Conservation (phyloP, 768 basidiomycete species). For the Daedaleopsis nitida region DNA sequence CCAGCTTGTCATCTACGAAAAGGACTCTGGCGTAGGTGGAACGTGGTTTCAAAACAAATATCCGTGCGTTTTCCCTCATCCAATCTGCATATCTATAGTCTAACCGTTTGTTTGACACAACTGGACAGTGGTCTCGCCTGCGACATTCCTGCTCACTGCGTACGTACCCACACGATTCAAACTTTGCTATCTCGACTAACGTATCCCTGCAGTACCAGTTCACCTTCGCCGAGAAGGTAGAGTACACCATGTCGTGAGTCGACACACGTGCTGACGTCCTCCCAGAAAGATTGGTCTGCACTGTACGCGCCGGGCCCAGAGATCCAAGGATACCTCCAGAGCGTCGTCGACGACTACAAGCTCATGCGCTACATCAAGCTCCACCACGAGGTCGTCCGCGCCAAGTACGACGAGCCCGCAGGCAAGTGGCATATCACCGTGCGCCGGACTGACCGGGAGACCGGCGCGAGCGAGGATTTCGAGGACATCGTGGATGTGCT, state of each 20-base stretch:
- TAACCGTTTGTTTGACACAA: no score
- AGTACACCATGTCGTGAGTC: no score
- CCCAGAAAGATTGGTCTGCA: slow-evolving; percentile 57
- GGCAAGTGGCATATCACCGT: slow-evolving; percentile 62
- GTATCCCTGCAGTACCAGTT: slow-evolving; percentile 51
- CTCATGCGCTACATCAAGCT: slow-evolving; percentile 56
- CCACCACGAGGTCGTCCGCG: slow-evolving; percentile 52
- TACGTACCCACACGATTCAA: slow-evolving; percentile 29
- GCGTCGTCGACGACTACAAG: slow-evolving; percentile 59
- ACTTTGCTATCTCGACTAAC: slow-evolving; percentile 1
- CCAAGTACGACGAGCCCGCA: slow-evolving; percentile 49
- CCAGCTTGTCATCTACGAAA: slow-evolving; percentile 51
- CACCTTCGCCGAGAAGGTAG: slow-evolving; percentile 55
- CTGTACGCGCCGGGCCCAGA: slow-evolving; percentile 63
- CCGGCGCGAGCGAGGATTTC: slow-evolving; percentile 47
- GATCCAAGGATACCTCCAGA: slow-evolving; percentile 55
- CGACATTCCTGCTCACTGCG: slow-evolving; percentile 60
- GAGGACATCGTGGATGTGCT: slow-evolving; percentile 59
- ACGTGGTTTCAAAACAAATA: slow-evolving; percentile 60
- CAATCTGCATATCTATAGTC: not conserved
- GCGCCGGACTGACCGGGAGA: slow-evolving; percentile 6
- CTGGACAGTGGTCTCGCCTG: slow-evolving; percentile 51
- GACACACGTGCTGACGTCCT: no score
- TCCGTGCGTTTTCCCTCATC: slow-evolving; percentile 28
- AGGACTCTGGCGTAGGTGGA: slow-evolving; percentile 45